A percentile compares a stretch with the other conserved stretches of the same genome.
These are phyloP conservation scores for Neostapfia colusana DNA, from an alignment of 176 grass and related monocot species.

Conservation along the genomic window DNA sequence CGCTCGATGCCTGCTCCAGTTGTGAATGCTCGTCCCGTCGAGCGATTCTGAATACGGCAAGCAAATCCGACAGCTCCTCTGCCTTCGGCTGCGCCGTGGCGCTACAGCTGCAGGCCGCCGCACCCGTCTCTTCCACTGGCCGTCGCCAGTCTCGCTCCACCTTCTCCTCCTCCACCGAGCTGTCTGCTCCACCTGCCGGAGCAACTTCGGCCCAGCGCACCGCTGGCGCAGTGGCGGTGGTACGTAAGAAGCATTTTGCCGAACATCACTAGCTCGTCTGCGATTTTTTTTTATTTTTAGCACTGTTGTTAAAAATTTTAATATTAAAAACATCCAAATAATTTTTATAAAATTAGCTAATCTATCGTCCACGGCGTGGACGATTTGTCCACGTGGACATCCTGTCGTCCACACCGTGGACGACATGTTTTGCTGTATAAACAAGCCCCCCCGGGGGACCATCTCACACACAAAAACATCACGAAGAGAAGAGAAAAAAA, in stretches of 20 bases:
- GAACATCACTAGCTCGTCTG: no score
- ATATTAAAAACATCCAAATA: no score
- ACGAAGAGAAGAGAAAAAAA: no score
- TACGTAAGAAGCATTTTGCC: slow-evolving; percentile 49
- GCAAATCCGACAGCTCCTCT: slow-evolving; percentile 19
- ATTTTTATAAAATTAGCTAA: no score
- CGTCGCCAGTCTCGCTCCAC: neutral
- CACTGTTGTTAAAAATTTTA: no score
- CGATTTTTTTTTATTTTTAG: no score
- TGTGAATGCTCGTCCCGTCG: neutral
- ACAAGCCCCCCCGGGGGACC: no score
- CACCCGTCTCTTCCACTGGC: neutral
- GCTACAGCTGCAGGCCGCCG: slow-evolving; percentile 31
- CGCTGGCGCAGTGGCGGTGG: slow-evolving; percentile 26
- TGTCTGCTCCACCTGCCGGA: neutral
- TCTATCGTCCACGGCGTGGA: no score
- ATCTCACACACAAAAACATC: no score
- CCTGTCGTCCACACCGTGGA: no score
- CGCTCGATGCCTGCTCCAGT: slow-evolving; percentile 8
- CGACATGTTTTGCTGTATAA: no score
- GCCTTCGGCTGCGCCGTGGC: slow-evolving; percentile 33
- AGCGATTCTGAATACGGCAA: neutral
- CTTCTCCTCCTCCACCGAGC: neutral
- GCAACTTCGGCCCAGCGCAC: neutral
- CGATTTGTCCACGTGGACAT: no score